These are phyloP conservation scores for Fusarium drepaniforme DNA, from an alignment of 2,329 filamentous ascomycete genomes.

Conservation along the genomic window DNA sequence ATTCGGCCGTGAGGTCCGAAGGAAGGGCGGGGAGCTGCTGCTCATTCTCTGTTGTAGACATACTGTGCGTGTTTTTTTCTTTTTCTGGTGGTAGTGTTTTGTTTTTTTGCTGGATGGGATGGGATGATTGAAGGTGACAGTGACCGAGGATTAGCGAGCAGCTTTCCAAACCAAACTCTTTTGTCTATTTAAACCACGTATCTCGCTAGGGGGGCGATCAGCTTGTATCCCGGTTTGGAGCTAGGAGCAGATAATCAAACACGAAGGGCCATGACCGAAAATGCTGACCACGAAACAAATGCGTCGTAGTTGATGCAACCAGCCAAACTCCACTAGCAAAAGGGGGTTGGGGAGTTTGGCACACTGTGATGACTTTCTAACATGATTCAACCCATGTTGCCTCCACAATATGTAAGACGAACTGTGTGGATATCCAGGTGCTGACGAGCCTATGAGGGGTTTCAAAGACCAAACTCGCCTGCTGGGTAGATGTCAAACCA, in stretches of 20 bases:
- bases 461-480: neutral
- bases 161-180: neutral
- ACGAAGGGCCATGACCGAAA: neutral
- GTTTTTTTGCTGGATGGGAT: neutral
- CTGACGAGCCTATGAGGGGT: neutral
- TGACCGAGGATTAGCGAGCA: neutral
- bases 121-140: neutral
- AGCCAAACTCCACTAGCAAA: neutral
- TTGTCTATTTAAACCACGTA: neutral
- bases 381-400: neutral
- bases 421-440: neutral
- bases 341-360: neutral
- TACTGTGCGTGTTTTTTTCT: neutral
- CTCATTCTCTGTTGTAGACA: slow-evolving; percentile 5
- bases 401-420: neutral
- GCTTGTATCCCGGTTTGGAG: neutral
- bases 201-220: neutral
- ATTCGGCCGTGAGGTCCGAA: slow-evolving; percentile 36
- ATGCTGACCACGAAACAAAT: neutral
- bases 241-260: neutral
- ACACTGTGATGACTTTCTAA: neutral
- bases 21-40: slow-evolving; percentile 38
- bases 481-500: neutral
- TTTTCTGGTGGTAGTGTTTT: neutral
- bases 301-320: neutral